Base-by-base conservation (phyloP, 306 rosid species). In the Casuarina equisetifolia region DNA sequence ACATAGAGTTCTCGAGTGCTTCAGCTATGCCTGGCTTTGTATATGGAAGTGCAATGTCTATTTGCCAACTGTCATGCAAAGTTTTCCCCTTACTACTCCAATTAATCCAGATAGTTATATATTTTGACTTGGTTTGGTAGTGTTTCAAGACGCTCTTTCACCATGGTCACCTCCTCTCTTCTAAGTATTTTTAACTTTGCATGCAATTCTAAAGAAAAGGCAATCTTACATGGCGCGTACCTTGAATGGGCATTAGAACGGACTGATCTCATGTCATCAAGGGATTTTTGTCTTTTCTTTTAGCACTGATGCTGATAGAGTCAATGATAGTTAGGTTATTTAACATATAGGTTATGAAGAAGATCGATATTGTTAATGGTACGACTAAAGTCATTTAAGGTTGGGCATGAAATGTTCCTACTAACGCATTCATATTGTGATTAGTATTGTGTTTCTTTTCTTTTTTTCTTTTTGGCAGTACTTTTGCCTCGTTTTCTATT, bases 211-310 rank as follows among this genome's bases (percentile, higher is more conserved):
- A n/a, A 20, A 63, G 17, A 45, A 63, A 17, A 12, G 12, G 12
- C 2, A 45, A 63, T 12, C 16, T 35, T 19, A 45, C 3, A 4
- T 63, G 45, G 46, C 6, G 20, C n/a, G n/a, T n/a, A n/a, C n/a
- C 12, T 63, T 39, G 20, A 13, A 39, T 63, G 45, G 46, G 17
- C 12, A 5, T 39, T 63, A 35, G 69, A 13, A 63, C 36, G 46
- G 43, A 9, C 7, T 63, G 69, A 63, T 38, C 69, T 63, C 69
- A 62, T 4, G 44, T 62, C n/a, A 62, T 36, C 69, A 62, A 62
- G 69, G 12, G 40, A 39, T n/a, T n/a, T n/a, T n/a, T n/a, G n/a
- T n/a, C n/a, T n/a, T n/a, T n/a, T n/a, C n/a, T 64, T 64, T 17
- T 66, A 13, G 16, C 70, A 38, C 45, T 36, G 40, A 61, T n/a